phyloP scores from a whole-genome alignment of 2,329 filamentous ascomycete species.

The Exserohilum rostratum region DNA sequence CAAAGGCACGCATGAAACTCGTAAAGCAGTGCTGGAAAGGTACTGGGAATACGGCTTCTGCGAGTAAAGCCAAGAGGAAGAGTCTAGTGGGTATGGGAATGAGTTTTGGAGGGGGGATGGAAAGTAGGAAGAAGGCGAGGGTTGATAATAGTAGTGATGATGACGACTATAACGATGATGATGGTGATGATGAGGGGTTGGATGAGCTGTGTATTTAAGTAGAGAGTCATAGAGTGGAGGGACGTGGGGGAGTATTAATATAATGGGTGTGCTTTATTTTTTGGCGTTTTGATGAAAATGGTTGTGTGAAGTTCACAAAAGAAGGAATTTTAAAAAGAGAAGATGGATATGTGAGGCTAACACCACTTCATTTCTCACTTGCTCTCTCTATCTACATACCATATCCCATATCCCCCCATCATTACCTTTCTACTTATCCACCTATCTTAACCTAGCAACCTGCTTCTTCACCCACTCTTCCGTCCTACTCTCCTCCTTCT shows the following conservation, averaged over 20 bases:
- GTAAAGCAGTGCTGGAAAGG: slow-evolving; percentile 34
- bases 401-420: too few species aligned
- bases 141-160: background rate
- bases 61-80: background rate
- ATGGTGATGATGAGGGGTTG: background rate
- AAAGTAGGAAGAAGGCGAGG: slow-evolving; percentile 4
- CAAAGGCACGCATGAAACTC: slow-evolving; percentile 23
- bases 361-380: too few species aligned
- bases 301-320: too few species aligned
- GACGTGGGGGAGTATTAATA: background rate
- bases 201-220: slow-evolving; percentile 33
- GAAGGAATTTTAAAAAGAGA: too few species aligned
- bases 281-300: too few species aligned
- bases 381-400: too few species aligned
- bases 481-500: slow-evolving; percentile 18
- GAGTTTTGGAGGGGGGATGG: too few species aligned
- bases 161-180: slow-evolving; percentile 17
- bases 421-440: too few species aligned
- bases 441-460: too few species aligned
- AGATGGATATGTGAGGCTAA: too few species aligned
- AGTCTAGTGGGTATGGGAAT: too few species aligned
- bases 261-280: background rate
- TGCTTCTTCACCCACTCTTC: slow-evolving; percentile 29
- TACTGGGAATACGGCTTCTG: background rate
- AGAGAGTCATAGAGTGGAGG: background rate